Conservation (phyloP, 148 eudicot species). For the Camellia sinensis region DNA sequence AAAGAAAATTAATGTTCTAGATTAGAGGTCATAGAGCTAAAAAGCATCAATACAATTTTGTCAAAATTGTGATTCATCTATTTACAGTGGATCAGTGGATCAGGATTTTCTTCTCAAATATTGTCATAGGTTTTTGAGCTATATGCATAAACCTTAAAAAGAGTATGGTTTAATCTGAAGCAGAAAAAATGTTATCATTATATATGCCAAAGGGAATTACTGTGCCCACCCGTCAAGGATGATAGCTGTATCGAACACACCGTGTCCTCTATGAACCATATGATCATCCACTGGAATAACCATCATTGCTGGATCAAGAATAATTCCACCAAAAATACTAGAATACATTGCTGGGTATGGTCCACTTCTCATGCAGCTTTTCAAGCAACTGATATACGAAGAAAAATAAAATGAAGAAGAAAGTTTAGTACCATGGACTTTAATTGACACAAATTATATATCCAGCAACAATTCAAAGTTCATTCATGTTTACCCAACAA, state of each 20-base stretch:
- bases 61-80: neutral
- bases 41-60: neutral
- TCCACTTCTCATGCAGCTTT: conserved; percentile 62
- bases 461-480: neutral
- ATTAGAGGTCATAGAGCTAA: neutral
- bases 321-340: conserved; percentile 64
- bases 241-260: conserved; percentile 74
- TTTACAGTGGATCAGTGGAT: neutral
- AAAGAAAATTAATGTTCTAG: neutral
- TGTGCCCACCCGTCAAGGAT: conserved; percentile 55
- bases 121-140: neutral
- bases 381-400: conserved; percentile 43
- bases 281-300: conserved; percentile 80
- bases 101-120: neutral
- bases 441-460: neutral
- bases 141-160: neutral
- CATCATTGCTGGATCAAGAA: conserved; percentile 76
- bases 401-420: neutral
- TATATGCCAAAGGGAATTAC: neutral
- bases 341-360: conserved; percentile 82
- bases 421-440: neutral
- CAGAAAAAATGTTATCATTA: neutral
- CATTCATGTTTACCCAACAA: neutral
- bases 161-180: neutral
- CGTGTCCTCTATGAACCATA: conserved; percentile 88